Conservation (phyloP, 2,329 filamentous ascomycete genomes). For the Pestalotiopsis sp. region DNA sequence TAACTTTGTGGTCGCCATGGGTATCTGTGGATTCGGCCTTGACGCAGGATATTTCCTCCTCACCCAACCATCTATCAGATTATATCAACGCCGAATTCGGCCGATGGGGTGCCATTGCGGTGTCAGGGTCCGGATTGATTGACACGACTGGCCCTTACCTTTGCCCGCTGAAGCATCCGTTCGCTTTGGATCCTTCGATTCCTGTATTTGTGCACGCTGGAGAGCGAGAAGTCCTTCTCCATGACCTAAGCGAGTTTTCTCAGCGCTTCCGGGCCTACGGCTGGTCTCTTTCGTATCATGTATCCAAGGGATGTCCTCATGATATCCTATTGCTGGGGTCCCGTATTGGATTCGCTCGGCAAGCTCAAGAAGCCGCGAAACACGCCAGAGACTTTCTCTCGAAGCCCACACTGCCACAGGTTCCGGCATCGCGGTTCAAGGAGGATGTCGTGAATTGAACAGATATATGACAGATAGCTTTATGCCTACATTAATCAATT, state of each 20-base stretch:
- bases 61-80: background rate
- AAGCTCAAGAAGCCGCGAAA: background rate
- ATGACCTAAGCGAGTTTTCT: background rate
- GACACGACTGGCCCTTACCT: slow-evolving; percentile 1
- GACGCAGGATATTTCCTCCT: background rate
- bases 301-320: slow-evolving; percentile 3
- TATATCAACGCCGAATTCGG: background rate
- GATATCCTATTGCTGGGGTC: background rate
- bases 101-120: background rate
- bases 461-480: background rate
- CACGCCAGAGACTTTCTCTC: background rate
- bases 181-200: background rate
- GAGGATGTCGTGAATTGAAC: background rate
- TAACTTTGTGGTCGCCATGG: background rate
- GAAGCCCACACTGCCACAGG: background rate
- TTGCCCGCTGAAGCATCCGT: background rate
- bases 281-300: background rate
- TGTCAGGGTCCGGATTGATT: background rate
- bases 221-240: background rate
- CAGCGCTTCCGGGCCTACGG: background rate
- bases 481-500: background rate
- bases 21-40: background rate
- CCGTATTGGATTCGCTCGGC: background rate
- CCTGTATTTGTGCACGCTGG: background rate
- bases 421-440: background rate